These are phyloP conservation scores for Backusella tarrabulga DNA, from an alignment of 192 early-diverging fungal genomes.

Conservation along the genomic window DNA sequence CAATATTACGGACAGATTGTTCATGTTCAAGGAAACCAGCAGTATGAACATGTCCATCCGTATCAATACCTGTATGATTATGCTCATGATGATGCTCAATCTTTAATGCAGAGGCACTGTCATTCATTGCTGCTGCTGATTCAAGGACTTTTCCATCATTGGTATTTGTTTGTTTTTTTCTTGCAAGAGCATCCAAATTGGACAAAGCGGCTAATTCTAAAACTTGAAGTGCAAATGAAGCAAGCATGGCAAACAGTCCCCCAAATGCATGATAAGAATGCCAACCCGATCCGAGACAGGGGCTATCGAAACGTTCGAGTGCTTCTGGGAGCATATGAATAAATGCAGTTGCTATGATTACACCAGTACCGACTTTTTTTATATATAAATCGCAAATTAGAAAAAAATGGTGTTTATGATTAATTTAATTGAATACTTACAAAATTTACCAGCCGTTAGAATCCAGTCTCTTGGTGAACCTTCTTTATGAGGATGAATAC, in stretches of 20 bases:
- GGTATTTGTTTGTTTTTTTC: neutral
- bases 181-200: conserved; percentile 11
- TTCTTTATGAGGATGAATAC: conserved; percentile 11
- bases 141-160: neutral
- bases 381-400: neutral
- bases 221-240: conserved; percentile 34
- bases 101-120: neutral
- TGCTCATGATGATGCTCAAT: neutral
- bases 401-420: neutral
- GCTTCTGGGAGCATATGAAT: conserved; percentile 70
- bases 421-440: conserved; percentile 7
- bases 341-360: conserved; percentile 74
- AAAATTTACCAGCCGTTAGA: conserved; percentile 22
- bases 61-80: neutral
- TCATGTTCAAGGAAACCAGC: conserved; percentile 39
- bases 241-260: conserved; percentile 34
- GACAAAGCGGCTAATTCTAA: conserved; percentile 31
- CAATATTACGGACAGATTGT: conserved; percentile 40
- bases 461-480: conserved; percentile 16
- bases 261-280: conserved; percentile 27
- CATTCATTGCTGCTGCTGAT: neutral
- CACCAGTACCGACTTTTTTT: conserved; percentile 48
- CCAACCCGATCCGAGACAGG: conserved; percentile 33
- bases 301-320: conserved; percentile 31
- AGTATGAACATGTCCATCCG: conserved; percentile 25